Base-by-base conservation (phyloP, 352 stramenopile species). In the Thraustotheca clavata region DNA sequence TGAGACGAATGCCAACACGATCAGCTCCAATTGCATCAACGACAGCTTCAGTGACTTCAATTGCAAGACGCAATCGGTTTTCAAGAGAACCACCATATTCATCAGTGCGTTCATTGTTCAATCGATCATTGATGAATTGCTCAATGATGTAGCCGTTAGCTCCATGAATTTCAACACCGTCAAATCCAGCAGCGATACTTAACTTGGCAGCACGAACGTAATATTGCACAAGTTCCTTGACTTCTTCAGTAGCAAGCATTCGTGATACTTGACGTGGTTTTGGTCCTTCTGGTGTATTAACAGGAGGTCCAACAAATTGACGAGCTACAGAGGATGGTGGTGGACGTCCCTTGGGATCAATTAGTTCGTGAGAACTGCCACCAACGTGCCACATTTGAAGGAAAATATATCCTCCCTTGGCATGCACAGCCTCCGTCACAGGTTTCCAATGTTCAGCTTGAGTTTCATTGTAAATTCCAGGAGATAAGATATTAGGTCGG, bases 81-180 rank as follows among this genome's bases (percentile, higher is more conserved):
- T 95, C 83, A 32, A 88, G 73, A 36, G 69, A 85, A 24, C 87
- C 86, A 27, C 86, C 87, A 59, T 95, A 94, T 48, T 81, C 61
- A 67, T 95, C 87, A 1, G 73, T 89, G n/a, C 79, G 80, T 46
- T 75, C 57, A 71, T 95, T 97, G 36, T 69, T 80, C 46, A 72
- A 52, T 0, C 57, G 66, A 14, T 79, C 66, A 46, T 65, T 65
- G 24, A 79, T 49, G 62, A 77, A 77, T 54, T 76, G 69, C 33
- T 97, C 86, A 49, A 97, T 71, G 39, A 97, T 69, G 66, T 97
- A 97, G 14, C 88, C 91, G 57, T 96, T 92, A 8, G 80, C 88
- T 6, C 39, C 69, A 71, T 97, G 89, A 29, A 96, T 68, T 54
- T 95, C 83, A 16, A 96, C 71, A 33, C 86, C 83, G 54, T 96